phyloP scores from a whole-genome alignment of 306 rosid species.

The Lupinus albus region DNA sequence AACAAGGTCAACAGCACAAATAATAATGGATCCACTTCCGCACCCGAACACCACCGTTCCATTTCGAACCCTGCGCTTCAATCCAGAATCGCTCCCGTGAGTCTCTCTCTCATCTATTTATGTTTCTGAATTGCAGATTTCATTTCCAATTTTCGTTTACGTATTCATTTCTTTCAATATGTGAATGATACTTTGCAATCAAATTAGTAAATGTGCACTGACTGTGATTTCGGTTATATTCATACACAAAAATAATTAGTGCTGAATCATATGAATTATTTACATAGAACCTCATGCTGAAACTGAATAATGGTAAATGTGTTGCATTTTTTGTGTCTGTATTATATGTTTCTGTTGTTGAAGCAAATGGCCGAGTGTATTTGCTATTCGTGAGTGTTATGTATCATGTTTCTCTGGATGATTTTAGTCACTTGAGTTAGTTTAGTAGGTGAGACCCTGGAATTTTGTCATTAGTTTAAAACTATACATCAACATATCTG shows the following conservation, averaged over 20 bases:
- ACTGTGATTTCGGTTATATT: not conserved
- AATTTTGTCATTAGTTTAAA: not conserved
- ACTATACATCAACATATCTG: not conserved
- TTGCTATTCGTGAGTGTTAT: not conserved
- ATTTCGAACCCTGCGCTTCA: slow-evolving; percentile 64
- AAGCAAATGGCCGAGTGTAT: not conserved
- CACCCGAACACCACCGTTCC: slow-evolving; percentile 50
- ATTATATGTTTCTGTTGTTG: not conserved
- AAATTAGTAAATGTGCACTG: not conserved
- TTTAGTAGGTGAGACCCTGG: not conserved
- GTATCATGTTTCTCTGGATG: not conserved
- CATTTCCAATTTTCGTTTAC: not conserved
- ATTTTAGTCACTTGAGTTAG: not conserved
- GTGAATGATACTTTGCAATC: not conserved
- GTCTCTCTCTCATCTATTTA: slow-evolving; percentile 28
- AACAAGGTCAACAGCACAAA: slow-evolving; percentile 46
- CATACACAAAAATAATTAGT: too few relatives aligned
- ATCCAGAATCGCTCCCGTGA: slow-evolving; percentile 81
- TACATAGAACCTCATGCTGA: not conserved
- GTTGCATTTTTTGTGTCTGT: not conserved
- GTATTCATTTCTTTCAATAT: not conserved
- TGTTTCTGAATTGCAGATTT: not conserved
- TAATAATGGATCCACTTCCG: slow-evolving; percentile 53
- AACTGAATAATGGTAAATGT: not conserved
- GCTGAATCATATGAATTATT: not conserved